These are phyloP conservation scores for Pleoardoris graminearum DNA, from an alignment of 2,329 filamentous ascomycete species.

Conservation along the genomic window DNA sequence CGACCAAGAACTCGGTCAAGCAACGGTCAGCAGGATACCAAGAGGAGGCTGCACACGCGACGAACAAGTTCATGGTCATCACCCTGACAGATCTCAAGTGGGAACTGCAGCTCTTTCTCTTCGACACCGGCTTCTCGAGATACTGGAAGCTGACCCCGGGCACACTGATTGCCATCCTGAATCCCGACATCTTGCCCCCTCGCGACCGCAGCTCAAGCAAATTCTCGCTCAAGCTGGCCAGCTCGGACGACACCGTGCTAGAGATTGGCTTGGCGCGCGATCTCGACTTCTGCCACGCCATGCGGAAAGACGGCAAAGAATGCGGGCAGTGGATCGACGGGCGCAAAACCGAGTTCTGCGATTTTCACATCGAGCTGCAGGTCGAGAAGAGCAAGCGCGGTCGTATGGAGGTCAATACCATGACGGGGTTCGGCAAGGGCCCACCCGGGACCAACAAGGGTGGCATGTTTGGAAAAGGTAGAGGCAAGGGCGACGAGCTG, in stretches of 20 bases:
- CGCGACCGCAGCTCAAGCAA: conserved; percentile 76
- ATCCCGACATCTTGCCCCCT: conserved; percentile 88
- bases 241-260: conserved; percentile 83
- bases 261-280: conserved; percentile 86
- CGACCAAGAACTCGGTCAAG: conserved; percentile 55
- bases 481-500: conserved; percentile 33
- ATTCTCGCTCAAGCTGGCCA: conserved; percentile 84
- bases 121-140: conserved; percentile 83
- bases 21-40: conserved; percentile 48
- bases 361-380: conserved; percentile 85
- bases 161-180: conserved; percentile 90
- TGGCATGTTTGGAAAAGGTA: conserved; percentile 37
- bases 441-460: conserved; percentile 30
- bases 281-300: conserved; percentile 82
- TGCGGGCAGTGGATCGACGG: conserved; percentile 87
- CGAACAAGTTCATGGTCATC: conserved; percentile 90
- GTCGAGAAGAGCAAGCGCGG: conserved; percentile 69
- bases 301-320: conserved; percentile 79
- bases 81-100: conserved; percentile 85
- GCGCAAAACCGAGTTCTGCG: conserved; percentile 86
- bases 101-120: conserved; percentile 90
- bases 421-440: conserved; percentile 54
- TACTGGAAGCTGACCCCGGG: conserved; percentile 94
- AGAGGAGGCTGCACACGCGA: conserved; percentile 58
- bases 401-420: conserved; percentile 79